Evolutionary conservation across 2,329 filamentous ascomycete species (phyloP).

Genomic region (Trichoderma semiorbis): DNA sequence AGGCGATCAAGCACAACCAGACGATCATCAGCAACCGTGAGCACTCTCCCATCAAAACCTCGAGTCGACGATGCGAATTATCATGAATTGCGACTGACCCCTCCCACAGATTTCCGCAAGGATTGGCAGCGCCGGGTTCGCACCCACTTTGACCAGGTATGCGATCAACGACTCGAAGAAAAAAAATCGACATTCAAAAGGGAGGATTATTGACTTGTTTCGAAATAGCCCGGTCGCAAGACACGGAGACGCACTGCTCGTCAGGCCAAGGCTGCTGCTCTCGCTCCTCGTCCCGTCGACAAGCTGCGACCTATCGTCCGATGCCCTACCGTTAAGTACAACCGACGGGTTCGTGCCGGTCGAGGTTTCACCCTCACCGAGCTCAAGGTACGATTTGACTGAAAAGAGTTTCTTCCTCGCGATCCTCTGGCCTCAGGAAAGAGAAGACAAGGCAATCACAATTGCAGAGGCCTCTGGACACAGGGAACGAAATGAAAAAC

Average conservation of each 20-base stretch:
- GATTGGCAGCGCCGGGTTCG: constrained; percentile 99
- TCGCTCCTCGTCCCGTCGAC: constrained; percentile 96
- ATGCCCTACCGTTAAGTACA: constrained; percentile 98
- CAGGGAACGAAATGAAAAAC: not conserved
- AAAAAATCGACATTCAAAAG: constrained; percentile 19
- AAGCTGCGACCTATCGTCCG: constrained; percentile 93
- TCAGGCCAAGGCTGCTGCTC: constrained; percentile 88
- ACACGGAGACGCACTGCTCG: constrained; percentile 85
- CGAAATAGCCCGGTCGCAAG: constrained; percentile 85
- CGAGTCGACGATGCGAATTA: constrained; percentile 26
- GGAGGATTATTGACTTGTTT: constrained; percentile 34
- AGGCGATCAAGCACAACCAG: constrained; percentile 99
- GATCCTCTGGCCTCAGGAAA: not conserved
- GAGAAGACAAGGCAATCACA: not conserved
- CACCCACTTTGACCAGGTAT: constrained; percentile 99
- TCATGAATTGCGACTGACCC: constrained; percentile 38
- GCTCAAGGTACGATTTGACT: constrained; percentile 76
- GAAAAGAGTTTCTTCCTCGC: not conserved
- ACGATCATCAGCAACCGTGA: constrained; percentile 94
- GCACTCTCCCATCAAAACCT: constrained; percentile 34
- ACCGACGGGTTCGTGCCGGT: constrained; percentile 93
- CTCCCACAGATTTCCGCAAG: constrained; percentile 85
- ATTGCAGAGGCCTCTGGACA: not conserved
- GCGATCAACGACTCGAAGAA: constrained; percentile 23
- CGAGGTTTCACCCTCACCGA: constrained; percentile 97